Conservation (phyloP, 495 filamentous ascomycete genomes). For the Xylaria bambusicola region DNA sequence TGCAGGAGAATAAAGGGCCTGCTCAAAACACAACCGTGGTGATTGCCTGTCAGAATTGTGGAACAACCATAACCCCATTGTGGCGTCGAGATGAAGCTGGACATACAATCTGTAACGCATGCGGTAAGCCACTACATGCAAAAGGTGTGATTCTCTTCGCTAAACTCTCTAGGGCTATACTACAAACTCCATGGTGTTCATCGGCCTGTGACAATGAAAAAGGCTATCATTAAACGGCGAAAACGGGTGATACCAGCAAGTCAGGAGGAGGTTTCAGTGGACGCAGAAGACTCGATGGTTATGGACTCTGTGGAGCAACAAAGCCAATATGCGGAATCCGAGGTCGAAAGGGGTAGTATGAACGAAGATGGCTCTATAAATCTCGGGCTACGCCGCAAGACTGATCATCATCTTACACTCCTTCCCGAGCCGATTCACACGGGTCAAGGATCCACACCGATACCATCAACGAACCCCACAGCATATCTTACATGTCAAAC, state of each 20-base stretch:
- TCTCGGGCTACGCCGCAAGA: conserved; percentile 58
- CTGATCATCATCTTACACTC: conserved; percentile 40
- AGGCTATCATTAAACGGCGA: conserved; percentile 90
- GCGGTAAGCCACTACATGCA: conserved; percentile 66
- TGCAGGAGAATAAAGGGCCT: conserved; percentile 39
- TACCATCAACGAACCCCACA: conserved; percentile 40
- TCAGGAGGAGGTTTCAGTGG: conserved; percentile 50
- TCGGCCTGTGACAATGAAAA: conserved; percentile 95
- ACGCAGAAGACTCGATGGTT: conserved; percentile 42
- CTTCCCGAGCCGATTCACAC: conserved; percentile 49
- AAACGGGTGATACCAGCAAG: conserved; percentile 91
- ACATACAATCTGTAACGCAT: conserved; percentile 98
- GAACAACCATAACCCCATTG: conserved; percentile 92
- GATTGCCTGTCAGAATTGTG: conserved; percentile 95
- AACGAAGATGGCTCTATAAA: conserved; percentile 60
- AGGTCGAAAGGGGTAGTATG: conserved; percentile 48
- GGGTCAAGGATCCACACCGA: conserved; percentile 40
- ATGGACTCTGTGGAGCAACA: conserved; percentile 47
- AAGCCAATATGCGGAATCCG: conserved; percentile 38
- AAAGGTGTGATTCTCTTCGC: conserved; percentile 5
- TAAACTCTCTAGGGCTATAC: conserved; percentile 71
- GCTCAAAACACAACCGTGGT: conserved; percentile 69
- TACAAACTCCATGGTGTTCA: conserved; percentile 95
- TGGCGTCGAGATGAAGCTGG: conserved; percentile 95
- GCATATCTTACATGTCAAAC: conserved; percentile 48